Evolutionary conservation across 345 rosid species (phyloP).

Genomic region (Dipteronia dyeriana): DNA sequence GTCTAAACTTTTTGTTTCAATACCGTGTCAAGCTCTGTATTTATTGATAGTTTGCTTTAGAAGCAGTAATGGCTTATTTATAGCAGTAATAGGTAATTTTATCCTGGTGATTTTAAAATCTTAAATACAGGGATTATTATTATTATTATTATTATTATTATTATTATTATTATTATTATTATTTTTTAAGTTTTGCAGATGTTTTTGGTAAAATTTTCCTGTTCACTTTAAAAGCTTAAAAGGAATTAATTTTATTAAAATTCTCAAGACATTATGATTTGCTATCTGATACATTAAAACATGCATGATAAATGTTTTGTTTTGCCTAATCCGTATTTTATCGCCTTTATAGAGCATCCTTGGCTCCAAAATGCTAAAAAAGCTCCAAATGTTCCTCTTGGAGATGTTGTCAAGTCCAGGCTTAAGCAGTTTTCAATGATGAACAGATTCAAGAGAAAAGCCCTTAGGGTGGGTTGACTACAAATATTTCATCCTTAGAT

Average conservation of each 20-base stretch:
- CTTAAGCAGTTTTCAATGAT: constrained; percentile 97
- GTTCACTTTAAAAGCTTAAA: background rate
- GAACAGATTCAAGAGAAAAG: constrained; percentile 99
- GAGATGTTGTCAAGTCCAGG: constrained; percentile 97
- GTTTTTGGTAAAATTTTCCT: background rate
- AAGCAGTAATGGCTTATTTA: background rate
- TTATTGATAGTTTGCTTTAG: background rate
- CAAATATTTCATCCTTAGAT: constrained; percentile 11
- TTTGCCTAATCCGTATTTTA: constrained; percentile 19
- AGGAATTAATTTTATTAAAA: constrained; percentile 1
- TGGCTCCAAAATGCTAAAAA: constrained; percentile 99
- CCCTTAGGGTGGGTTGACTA: constrained; percentile 75
- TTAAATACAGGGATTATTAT: background rate
- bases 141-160: no score
- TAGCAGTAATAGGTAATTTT: background rate
- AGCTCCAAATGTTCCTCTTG: constrained; percentile 95
- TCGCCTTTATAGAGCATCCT: constrained; percentile 70
- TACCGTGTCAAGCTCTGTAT: background rate
- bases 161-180: no score
- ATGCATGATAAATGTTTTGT: constrained; percentile 1
- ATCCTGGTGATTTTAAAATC: background rate
- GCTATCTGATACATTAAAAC: background rate
- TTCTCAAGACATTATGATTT: background rate
- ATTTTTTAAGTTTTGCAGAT: no score
- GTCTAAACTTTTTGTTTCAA: background rate